Evolutionary conservation across 2,329 filamentous ascomycete species (phyloP).

Genomic region (Cercospora sp.): DNA sequence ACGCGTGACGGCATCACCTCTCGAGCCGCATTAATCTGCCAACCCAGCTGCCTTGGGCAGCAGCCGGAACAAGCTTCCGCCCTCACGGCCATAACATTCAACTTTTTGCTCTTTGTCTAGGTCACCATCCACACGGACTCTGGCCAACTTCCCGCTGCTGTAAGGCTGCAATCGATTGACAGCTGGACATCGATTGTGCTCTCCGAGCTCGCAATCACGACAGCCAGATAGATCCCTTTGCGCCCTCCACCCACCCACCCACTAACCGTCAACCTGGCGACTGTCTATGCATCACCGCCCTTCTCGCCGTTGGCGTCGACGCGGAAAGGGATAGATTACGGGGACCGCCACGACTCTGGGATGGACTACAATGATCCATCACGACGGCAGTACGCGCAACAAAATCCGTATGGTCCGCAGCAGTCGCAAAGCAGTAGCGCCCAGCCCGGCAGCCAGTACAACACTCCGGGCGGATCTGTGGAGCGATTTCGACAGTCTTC

Average conservation of each 20-base stretch:
- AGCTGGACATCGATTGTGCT: constrained; percentile 7
- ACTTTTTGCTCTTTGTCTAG: constrained; percentile 18
- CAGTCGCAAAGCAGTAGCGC: constrained; percentile 30
- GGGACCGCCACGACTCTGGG: constrained; percentile 29
- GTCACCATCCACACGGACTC: constrained; percentile 17
- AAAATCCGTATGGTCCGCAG: constrained; percentile 33
- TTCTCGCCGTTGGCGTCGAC: constrained; percentile 36
- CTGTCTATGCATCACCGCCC: constrained; percentile 37
- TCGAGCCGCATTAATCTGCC: constrained; percentile 20
- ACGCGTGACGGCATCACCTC: constrained; percentile 12
- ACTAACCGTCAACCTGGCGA: constrained; percentile 33
- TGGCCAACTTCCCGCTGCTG: constrained; percentile 11
- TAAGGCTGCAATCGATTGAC: constrained; percentile 6
- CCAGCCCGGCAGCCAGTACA: constrained; percentile 45
- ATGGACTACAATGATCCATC: constrained; percentile 41
- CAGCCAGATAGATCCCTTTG: neutral
- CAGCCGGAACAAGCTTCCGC: constrained; percentile 27
- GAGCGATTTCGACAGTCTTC: constrained; percentile 52
- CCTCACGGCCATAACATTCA: constrained; percentile 25
- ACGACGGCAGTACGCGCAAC: constrained; percentile 38
- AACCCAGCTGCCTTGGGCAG: constrained; percentile 27
- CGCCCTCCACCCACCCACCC: constrained; percentile 6
- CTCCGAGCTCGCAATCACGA: neutral
- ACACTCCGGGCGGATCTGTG: constrained; percentile 46
- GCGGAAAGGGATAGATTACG: constrained; percentile 28